Conservation (phyloP, 805 yeast species). For the Kuraishia ogatae region DNA sequence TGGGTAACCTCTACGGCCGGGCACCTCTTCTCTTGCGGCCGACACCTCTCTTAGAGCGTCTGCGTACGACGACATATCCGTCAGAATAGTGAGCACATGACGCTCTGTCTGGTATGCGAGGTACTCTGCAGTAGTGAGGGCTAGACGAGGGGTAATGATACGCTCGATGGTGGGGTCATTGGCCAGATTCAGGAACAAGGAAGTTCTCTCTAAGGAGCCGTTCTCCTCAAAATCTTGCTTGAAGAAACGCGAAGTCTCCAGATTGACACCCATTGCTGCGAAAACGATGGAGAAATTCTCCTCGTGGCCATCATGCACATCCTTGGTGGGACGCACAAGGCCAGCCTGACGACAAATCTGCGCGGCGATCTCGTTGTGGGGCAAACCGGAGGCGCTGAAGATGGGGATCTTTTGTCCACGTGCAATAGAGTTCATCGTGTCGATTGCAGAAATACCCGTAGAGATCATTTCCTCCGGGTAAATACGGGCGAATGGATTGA, state of each 20-base stretch:
- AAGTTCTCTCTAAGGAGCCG: constrained; percentile 96
- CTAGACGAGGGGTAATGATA: constrained; percentile 98
- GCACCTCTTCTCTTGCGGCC: constrained; percentile 99
- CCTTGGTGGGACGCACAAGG: constrained; percentile 97
- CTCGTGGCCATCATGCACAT: constrained; percentile 99
- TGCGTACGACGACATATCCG: constrained; percentile 99
- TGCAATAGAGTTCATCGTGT: constrained; percentile 99
- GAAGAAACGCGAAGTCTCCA: constrained; percentile 97
- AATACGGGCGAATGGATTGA: constrained; percentile 95
- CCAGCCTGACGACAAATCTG: constrained; percentile 99
- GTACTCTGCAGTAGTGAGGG: constrained; percentile 96
- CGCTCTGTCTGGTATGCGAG: constrained; percentile 98
- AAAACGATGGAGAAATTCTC: constrained; percentile 98
- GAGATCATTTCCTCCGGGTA: constrained; percentile 99
- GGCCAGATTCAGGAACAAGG: constrained; percentile 93
- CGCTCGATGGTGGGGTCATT: constrained; percentile 99
- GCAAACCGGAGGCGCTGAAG: constrained; percentile 98
- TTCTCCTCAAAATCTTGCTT: constrained; percentile 99
- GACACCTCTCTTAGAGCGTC: constrained; percentile 99
- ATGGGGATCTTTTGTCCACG: constrained; percentile 99
- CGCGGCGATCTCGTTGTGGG: constrained; percentile 99
- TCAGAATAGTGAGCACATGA: constrained; percentile 94
- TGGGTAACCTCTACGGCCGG: constrained; percentile 99
- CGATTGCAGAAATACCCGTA: constrained; percentile 97
- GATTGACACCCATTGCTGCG: constrained; percentile 99